phyloP scores from a whole-genome alignment of 2,329 filamentous ascomycete genomes.

The Trichoderma sp. region DNA sequence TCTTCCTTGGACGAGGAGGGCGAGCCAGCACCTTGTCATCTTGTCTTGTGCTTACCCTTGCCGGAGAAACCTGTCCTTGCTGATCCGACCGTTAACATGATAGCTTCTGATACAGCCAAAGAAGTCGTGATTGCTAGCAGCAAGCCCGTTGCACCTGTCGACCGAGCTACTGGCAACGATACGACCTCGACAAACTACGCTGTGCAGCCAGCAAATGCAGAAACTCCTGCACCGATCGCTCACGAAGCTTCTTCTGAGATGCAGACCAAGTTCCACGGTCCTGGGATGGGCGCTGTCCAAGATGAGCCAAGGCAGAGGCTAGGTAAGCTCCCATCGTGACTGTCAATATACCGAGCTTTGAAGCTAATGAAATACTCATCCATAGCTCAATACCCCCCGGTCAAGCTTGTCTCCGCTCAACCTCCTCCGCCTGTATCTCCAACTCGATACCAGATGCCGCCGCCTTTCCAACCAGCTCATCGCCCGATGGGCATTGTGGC shows the following conservation, averaged over 20 bases:
- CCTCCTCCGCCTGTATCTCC: constrained; percentile 35
- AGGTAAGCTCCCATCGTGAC: constrained; percentile 19
- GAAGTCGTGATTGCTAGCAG: neutral
- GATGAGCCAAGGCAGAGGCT: constrained; percentile 16
- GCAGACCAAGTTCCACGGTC: neutral
- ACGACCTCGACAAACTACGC: neutral
- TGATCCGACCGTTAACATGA: neutral
- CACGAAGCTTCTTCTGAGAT: constrained; percentile 19
- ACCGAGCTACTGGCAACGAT: neutral
- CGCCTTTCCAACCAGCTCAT: constrained; percentile 41
- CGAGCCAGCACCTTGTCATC: neutral
- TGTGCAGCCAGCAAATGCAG: constrained; percentile 5
- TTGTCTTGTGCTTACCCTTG: neutral
- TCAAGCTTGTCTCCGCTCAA: constrained; percentile 23
- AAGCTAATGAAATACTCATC: neutral
- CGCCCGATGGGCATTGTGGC: constrained; percentile 31
- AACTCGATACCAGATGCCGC: constrained; percentile 44
- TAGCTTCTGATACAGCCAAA: constrained; percentile 1
- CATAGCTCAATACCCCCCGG: constrained; percentile 8
- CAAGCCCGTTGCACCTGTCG: neutral
- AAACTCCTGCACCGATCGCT: neutral
- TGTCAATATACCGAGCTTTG: neutral
- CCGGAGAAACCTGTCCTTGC: neutral
- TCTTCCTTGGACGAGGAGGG: neutral
- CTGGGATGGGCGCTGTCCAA: constrained; percentile 3